These are phyloP conservation scores for Saccharomycopsis sp. DNA, from an alignment of 805 yeast genomes.

Conservation along the genomic window DNA sequence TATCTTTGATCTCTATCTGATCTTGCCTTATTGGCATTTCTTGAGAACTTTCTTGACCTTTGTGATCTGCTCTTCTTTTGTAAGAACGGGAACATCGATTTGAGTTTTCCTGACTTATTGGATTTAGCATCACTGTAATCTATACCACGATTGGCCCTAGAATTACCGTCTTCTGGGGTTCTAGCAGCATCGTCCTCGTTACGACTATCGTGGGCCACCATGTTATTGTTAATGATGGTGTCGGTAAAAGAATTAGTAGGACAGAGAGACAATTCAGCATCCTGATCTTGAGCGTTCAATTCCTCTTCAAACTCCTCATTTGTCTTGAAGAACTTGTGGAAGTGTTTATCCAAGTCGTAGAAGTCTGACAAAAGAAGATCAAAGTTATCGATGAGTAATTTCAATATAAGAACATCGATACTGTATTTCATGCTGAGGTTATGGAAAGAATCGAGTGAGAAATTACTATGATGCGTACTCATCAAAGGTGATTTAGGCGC, in stretches of 20 bases:
- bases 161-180: neutral
- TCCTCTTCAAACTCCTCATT: neutral
- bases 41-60: neutral
- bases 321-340: neutral
- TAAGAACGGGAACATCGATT: neutral
- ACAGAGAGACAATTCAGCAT: neutral
- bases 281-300: neutral
- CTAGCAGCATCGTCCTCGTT: neutral
- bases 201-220: neutral
- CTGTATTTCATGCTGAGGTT: slow-evolving; percentile 19
- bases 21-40: neutral
- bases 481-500: neutral
- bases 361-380: slow-evolving; percentile 8
- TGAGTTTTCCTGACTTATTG: neutral
- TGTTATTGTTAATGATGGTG: neutral
- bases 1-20: neutral
- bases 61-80: neutral
- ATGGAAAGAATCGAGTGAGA: slow-evolving; percentile 19
- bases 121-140: neutral
- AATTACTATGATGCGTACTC: slow-evolving; percentile 5
- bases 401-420: slow-evolving; percentile 16
- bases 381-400: slow-evolving; percentile 18
- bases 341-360: neutral
- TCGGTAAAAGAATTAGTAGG: neutral
- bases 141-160: neutral